Evolutionary conservation across 2,329 filamentous ascomycete species (phyloP), one percentile per base, ranked within the genome.

Genomic region (Akanthomyces uredinophilus): DNA sequence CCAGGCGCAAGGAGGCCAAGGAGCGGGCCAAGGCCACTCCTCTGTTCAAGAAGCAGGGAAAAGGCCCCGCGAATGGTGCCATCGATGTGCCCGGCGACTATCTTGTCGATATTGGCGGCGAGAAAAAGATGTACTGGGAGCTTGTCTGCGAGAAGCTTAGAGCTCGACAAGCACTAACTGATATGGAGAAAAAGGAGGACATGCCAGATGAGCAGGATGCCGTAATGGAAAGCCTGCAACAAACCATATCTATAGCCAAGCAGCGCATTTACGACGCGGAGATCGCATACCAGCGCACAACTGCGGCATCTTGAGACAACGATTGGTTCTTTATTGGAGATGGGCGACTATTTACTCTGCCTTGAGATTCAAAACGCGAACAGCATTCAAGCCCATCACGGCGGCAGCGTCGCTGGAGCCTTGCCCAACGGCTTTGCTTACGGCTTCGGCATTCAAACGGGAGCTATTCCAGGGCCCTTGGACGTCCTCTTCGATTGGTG

Each of bases 401-500:
- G 75, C 81, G n/a, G 77, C 73, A 16, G 79, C 80, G 16, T 77
- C 76, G 7, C 75, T 69, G 16, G 77, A 76, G 4, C 79, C 78
- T 47, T 74, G 72, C 0, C 77, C 78, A 43, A 86, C 78, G 0
- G 83, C 79, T 11, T 75, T 76, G 18, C 77, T 72, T n/a, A 88
- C 84, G 6, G 85, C 85, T 6, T 77, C 73, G 1, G 73, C 75
- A 63, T 81, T 81, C 66, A 78, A 63, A 55, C 72, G 83, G 4
- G 91, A 87, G 70, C 88, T 91, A 68, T 87, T 81, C 88, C 89
- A 92, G 68, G 87, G 82, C 43, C 80, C 82, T 65, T 84, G 79
- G 63, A 86, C 85, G 55, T 87, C 84, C 41, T 76, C 79, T 37
- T 80, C 81, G 20, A 92, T 74, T 1, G 90, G 90, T n/a, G 90